Base-by-base conservation (phyloP, 768 basidiomycete genomes). In the Boletellus sp. region DNA sequence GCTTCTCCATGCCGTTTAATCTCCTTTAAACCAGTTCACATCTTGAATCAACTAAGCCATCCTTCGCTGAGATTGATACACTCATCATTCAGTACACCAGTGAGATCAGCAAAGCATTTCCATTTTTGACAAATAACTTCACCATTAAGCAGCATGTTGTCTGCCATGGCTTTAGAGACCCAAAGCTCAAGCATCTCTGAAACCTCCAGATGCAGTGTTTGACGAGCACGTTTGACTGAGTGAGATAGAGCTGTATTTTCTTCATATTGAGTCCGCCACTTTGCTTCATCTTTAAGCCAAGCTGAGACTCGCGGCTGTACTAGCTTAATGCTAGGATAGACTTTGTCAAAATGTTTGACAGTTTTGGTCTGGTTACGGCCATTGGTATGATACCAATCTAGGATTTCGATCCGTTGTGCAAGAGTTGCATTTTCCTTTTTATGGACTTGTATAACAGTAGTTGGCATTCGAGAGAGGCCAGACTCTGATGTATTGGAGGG, bases 111-210 rank as follows among this genome's bases (percentile, higher is more conserved):
- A 41, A 54, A 57, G 1, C 11, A 0, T 12, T 23, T 35, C 50
- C 53, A 57, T 32, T 57, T 57, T 20, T 54, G 45, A 1, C 22
- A 13, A 10, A 54, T 19, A 24, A 57, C 41, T 1, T 57, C 66
- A 1, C 71, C 68, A 28, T 60, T 74, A 16, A 77, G 24, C 0
- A 60, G 16, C n/a, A 75, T 42, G 0, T 22, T 12, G 13, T 72
- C 60, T 6, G 69, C 68, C 66, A 75, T 74, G 11, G 69, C 72
- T 40, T 70, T 65, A 12, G 52, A 56, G 3, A 72, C 61, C 72
- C 72, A 73, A 1, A 72, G 51, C 1, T 69, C 54, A 56, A 74
- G 38, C 66, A 71, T 70, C 33, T 72, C 64, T 0, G 60, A 52
- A 2, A 74, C 54, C 26, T 72, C 66, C 3, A 70, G 69, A 31